Evolutionary conservation across 352 stramenopile genomes (phyloP).

Genomic region (Aphanomyces euteiches): DNA sequence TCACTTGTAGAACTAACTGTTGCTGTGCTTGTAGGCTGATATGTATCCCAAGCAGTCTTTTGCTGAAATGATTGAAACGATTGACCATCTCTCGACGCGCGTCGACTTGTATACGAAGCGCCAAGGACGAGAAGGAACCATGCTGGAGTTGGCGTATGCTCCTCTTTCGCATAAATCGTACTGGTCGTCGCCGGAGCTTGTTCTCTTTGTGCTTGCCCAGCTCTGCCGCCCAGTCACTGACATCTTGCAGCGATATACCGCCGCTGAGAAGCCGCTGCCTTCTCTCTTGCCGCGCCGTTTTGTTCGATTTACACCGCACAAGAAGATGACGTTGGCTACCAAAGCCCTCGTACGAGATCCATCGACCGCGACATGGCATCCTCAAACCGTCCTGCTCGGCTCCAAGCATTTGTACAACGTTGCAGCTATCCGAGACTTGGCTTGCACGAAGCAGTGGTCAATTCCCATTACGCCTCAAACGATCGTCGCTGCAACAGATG

Average conservation of each 20-base stretch:
- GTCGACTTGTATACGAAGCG: conserved; percentile 76
- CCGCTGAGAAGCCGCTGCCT: conserved; percentile 56
- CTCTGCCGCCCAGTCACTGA: conserved; percentile 70
- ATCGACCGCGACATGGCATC: conserved; percentile 71
- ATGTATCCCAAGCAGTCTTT: background rate
- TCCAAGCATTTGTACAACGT: conserved; percentile 67
- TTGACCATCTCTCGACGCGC: conserved; percentile 40
- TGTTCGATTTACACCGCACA: conserved; percentile 68
- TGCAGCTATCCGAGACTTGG: conserved; percentile 55
- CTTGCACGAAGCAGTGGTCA: conserved; percentile 63
- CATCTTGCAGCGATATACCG: conserved; percentile 78
- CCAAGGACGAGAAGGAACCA: conserved; percentile 59
- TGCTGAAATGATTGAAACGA: background rate
- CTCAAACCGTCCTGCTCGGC: conserved; percentile 69
- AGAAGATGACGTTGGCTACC: conserved; percentile 58
- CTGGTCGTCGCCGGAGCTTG: conserved; percentile 83
- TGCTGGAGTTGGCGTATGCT: conserved; percentile 87
- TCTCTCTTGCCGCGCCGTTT: conserved; percentile 73
- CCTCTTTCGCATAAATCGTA: conserved; percentile 81
- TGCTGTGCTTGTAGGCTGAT: too few species aligned
- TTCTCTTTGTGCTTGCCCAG: conserved; percentile 81
- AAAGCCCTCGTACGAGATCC: conserved; percentile 71
- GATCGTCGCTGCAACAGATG: conserved; percentile 38
- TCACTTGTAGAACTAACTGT: too few species aligned
- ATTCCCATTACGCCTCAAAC: conserved; percentile 50